phyloP scores from a whole-genome alignment of 2,329 filamentous ascomycete genomes.

The Acrodontium crateriforme region DNA sequence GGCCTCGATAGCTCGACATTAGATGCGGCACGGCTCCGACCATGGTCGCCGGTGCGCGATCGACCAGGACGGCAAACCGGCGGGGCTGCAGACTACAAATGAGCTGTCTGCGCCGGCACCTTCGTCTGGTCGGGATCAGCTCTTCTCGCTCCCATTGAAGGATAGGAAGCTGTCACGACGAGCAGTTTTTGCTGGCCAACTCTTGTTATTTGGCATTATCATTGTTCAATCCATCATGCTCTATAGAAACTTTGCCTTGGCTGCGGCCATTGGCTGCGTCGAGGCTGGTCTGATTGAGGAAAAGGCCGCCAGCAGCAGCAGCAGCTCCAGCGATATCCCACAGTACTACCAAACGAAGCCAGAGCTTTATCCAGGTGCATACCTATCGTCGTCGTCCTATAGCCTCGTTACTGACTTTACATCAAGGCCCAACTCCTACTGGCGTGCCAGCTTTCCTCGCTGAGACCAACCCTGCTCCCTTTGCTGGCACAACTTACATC shows the following conservation, averaged over 20 bases:
- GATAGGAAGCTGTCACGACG: background rate
- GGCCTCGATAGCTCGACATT: no score
- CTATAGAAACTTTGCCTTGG: conserved; percentile 19
- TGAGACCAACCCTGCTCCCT: conserved; percentile 54
- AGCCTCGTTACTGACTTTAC: conserved; percentile 1
- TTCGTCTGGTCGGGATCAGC: no score
- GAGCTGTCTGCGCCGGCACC: no score
- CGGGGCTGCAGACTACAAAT: no score
- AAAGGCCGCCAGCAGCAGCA: conserved; percentile 7
- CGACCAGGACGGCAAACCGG: no score
- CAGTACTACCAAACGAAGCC: conserved; percentile 51
- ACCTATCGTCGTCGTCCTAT: background rate
- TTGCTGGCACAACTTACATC: conserved; percentile 46
- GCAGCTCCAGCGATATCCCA: conserved; percentile 31
- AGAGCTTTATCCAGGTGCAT: conserved; percentile 26
- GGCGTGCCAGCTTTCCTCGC: conserved; percentile 57
- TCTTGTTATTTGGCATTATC: conserved; percentile 15
- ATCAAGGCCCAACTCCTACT: conserved; percentile 51
- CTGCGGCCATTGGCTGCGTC: conserved; percentile 13
- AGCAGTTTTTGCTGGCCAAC: conserved; percentile 6
- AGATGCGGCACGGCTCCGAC: no score
- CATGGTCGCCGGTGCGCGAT: no score
- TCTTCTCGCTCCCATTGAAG: no score
- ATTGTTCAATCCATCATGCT: conserved; percentile 18
- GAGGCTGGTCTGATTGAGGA: conserved; percentile 11